Evolutionary conservation across 352 stramenopile genomes (phyloP), one percentile per base, ranked within the genome.

Genomic region (Pythium folliculosum): DNA sequence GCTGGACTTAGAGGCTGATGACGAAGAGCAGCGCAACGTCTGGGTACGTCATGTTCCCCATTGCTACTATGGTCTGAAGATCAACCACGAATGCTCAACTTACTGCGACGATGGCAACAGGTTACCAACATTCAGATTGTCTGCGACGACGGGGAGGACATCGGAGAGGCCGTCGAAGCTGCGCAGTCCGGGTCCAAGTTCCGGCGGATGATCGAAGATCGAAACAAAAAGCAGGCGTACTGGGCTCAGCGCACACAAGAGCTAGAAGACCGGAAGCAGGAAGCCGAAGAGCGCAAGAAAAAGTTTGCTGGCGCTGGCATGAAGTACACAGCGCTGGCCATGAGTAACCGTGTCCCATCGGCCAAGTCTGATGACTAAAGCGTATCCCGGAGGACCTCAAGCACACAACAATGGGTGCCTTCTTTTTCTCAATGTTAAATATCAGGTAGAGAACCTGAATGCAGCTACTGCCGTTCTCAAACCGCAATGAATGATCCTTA

Each of bases 281-380:
- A 93, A 56, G 84, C 86, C 16, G 84, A 92, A 60, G 84, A 92
- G 58, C 75, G 82, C 32, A 94, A 94, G 69, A 91, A 92, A 57
- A 77, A 89, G 63, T 91, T 92, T 57, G 73, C 80, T 8, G 73
- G 77, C 30, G 76, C 73, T 7, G 86, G 86, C 6, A 90, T 93
- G 78, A 94, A 92, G 67, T 94, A 93, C 70, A 94, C 86, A 3
- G 86, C 86, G 6, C 74, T 92, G 37, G 86, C 86, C 40, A 89
- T 94, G 77, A 78, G 69, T 23, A 92, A 86, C 67, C 84, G 85
- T 23, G 61, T 60, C 10, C 50, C 64, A 27, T 64, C 79, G 17
- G 75, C 73, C 43, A 62, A 63, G 21, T 61, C 53, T 4, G 52
- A 66, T 19, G 58, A 71, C n/a, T 71, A 51, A 30, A 43, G 8